These are phyloP conservation scores for Lyophyllum semitale DNA, from an alignment of 768 basidiomycete genomes.

Conservation along the genomic window DNA sequence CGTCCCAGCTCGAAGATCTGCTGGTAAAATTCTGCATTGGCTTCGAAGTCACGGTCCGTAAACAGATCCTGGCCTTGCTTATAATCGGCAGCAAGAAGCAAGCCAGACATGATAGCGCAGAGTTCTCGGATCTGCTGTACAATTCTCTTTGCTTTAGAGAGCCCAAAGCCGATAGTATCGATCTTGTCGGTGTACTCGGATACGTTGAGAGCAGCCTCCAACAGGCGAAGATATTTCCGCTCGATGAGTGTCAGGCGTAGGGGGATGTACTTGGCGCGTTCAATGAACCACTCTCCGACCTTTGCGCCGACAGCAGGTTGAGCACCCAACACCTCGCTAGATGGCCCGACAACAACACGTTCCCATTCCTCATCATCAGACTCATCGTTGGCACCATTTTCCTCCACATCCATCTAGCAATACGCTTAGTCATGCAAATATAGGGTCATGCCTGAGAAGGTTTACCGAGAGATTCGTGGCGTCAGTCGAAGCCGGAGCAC, in stretches of 20 bases:
- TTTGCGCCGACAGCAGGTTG: conserved; percentile 61
- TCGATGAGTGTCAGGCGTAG: conserved; percentile 73
- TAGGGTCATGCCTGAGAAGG: neutral
- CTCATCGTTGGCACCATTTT: conserved; percentile 28
- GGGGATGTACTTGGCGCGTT: conserved; percentile 80
- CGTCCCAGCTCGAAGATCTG: conserved; percentile 80
- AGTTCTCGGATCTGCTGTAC: conserved; percentile 86
- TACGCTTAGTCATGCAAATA: neutral
- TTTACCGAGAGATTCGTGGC: conserved; percentile 7
- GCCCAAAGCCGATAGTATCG: conserved; percentile 75
- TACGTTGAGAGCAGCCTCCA: conserved; percentile 83
- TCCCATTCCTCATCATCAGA: conserved; percentile 48
- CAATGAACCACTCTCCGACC: conserved; percentile 86
- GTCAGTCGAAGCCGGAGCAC: neutral
- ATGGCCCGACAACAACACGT: conserved; percentile 32
- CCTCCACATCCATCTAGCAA: conserved; percentile 50
- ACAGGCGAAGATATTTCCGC: conserved; percentile 81
- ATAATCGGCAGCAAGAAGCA: conserved; percentile 82
- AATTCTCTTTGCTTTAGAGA: conserved; percentile 85
- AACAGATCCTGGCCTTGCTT: conserved; percentile 89
- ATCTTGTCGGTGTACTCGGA: conserved; percentile 92
- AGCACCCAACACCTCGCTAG: conserved; percentile 43
- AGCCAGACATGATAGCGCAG: conserved; percentile 84
- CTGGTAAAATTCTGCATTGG: conserved; percentile 81
- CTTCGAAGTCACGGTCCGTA: conserved; percentile 76